Percentiles rank a stretch among this genome's conserved stretches.
These are phyloP conservation scores for Elymus sibiricus DNA, from an alignment of 176 grass and related monocot genomes.

Conservation along the genomic window DNA sequence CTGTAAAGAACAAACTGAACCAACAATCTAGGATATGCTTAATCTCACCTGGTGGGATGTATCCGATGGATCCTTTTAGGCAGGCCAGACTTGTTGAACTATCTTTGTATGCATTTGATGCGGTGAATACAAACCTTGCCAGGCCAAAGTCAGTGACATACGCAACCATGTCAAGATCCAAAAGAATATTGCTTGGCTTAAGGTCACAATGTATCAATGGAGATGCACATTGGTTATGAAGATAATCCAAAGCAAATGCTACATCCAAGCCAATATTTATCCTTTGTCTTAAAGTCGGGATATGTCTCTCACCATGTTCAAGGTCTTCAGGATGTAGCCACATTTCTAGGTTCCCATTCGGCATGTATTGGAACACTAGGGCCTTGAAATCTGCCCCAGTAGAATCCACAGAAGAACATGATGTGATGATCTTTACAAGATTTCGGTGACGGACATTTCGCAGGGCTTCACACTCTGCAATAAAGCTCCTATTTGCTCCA, in stretches of 20 bases:
- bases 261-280: slow-evolving; percentile 20
- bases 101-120: background rate
- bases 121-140: slow-evolving; percentile 18
- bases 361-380: slow-evolving; percentile 45
- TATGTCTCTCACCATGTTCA: background rate
- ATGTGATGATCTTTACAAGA: slow-evolving; percentile 48
- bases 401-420: slow-evolving; percentile 47
- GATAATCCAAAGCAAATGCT: slow-evolving; percentile 42
- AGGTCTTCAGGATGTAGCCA: slow-evolving; percentile 39
- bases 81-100: background rate
- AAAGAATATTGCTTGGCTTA: slow-evolving; percentile 51
- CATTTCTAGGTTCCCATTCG: slow-evolving; percentile 50
- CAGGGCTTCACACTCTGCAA: slow-evolving; percentile 50
- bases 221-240: slow-evolving; percentile 35
- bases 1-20: background rate
- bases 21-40: background rate
- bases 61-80: slow-evolving; percentile 49
- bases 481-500: slow-evolving; percentile 41
- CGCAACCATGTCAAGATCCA: slow-evolving; percentile 31
- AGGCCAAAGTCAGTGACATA: slow-evolving; percentile 35
- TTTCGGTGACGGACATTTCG: slow-evolving; percentile 48
- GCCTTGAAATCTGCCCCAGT: slow-evolving; percentile 51
- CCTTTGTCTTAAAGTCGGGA: slow-evolving; percentile 21
- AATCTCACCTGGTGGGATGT: slow-evolving; percentile 44
- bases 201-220: slow-evolving; percentile 41